Evolutionary conservation across 2,329 filamentous ascomycete species (phyloP).

Genomic region (Exserohilum turcica): DNA sequence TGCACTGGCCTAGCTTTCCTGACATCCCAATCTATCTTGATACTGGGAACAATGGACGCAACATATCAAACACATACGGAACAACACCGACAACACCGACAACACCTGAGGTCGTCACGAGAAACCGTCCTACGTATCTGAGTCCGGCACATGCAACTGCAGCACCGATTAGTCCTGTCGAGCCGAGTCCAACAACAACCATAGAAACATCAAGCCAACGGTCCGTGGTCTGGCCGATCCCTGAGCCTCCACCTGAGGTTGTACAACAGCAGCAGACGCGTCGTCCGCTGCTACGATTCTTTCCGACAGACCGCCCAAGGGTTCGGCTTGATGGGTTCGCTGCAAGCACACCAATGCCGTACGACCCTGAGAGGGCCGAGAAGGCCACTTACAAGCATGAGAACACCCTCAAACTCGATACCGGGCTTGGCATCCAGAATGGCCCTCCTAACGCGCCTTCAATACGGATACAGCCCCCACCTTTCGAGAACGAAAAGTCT

Average conservation of each 20-base stretch:
- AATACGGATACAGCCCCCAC: conserved; percentile 9
- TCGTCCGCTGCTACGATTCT: conserved; percentile 24
- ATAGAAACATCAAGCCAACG: conserved; percentile 27
- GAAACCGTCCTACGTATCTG: conserved; percentile 3
- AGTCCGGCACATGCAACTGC: background rate
- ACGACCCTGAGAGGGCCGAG: background rate
- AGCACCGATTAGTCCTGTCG: background rate
- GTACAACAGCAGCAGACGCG: conserved; percentile 2
- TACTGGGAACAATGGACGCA: conserved; percentile 17
- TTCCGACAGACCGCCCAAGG: conserved; percentile 16
- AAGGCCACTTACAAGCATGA: no score
- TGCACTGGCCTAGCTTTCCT: conserved; percentile 27
- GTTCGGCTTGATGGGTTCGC: conserved; percentile 17
- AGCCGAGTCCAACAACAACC: conserved; percentile 22
- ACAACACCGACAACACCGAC: conserved; percentile 31
- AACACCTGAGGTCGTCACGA: conserved; percentile 18
- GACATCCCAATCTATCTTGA: conserved; percentile 36
- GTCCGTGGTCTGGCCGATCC: conserved; percentile 26
- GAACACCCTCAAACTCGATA: background rate
- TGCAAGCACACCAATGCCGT: conserved; percentile 17
- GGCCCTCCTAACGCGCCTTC: conserved; percentile 14
- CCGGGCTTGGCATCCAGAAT: conserved; percentile 12
- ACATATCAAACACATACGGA: conserved; percentile 20
- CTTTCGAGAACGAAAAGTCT: conserved; percentile 2
- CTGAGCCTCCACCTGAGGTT: conserved; percentile 25